A percentile compares a stretch with the other conserved stretches of the same genome.
Conservation (phyloP, 345 rosid genomes). For the Rubroshorea leprosula region DNA sequence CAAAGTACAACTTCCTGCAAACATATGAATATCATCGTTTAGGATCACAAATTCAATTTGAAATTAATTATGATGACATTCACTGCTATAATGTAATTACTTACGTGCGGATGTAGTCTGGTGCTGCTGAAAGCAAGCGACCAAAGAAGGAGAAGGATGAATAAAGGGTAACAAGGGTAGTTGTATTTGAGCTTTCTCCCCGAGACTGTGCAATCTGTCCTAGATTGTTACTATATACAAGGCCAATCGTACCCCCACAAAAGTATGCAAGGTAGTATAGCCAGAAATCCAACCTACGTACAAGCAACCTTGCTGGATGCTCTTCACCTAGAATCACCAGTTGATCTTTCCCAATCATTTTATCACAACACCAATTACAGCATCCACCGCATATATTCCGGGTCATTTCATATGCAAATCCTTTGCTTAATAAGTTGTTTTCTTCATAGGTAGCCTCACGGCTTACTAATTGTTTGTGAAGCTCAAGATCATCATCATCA, state of each 20-base stretch:
- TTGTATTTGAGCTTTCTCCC: conserved; percentile 52
- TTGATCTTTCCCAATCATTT: conserved; percentile 47
- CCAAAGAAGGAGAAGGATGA: conserved; percentile 96
- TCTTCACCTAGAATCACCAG: conserved; percentile 69
- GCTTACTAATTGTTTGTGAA: conserved; percentile 57
- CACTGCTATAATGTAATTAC: conserved; percentile 7
- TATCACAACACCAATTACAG: conserved; percentile 34
- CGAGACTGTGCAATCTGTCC: conserved; percentile 93
- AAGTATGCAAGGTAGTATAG: conserved; percentile 72
- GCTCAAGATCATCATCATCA: conserved; percentile 79
- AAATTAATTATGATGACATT: too few species aligned
- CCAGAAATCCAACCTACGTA: conserved; percentile 83
- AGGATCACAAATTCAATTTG: not conserved
- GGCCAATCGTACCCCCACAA: conserved; percentile 96
- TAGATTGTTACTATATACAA: conserved; percentile 86
- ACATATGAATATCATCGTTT: not conserved
- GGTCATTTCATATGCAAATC: conserved; percentile 10
- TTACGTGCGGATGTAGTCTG: conserved; percentile 82
- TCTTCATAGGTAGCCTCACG: conserved; percentile 38
- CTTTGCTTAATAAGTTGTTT: conserved; percentile 28
- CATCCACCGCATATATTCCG: conserved; percentile 24
- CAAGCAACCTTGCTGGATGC: conserved; percentile 48
- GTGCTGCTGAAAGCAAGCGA: conserved; percentile 84
- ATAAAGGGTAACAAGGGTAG: conserved; percentile 71
- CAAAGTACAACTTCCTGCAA: conserved; percentile 77